Conservation (phyloP, 139 green algal genomes). For the Chlorella sp. region DNA sequence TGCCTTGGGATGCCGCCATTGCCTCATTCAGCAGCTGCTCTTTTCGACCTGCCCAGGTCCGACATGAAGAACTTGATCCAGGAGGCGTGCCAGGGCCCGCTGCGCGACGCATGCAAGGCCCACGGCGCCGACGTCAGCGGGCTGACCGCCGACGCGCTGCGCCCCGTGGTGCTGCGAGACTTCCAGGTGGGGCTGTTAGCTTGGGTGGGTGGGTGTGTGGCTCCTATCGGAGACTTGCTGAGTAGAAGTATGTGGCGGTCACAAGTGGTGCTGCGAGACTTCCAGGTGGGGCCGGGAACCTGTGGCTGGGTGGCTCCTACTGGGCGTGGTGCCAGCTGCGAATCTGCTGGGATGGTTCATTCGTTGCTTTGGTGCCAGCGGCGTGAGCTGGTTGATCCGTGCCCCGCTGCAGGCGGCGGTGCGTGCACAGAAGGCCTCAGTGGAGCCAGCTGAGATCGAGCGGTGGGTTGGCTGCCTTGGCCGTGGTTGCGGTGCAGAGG, state of each 20-base stretch:
- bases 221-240: too few relatives aligned
- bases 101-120: conserved; percentile 71
- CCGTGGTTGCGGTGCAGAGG: too few relatives aligned
- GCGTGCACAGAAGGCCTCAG: conserved; percentile 73
- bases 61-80: conserved; percentile 96
- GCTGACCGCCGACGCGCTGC: conserved; percentile 70
- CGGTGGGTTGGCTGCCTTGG: conserved; percentile 40
- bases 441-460: conserved; percentile 77
- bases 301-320: too few relatives aligned
- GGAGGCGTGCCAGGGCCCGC: conserved; percentile 91
- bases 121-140: not conserved
- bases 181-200: conserved; percentile 65
- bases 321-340: too few relatives aligned
- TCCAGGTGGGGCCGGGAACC: too few relatives aligned
- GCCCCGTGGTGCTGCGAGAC: conserved; percentile 79
- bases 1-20: not conserved
- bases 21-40: not conserved
- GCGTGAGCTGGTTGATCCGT: too few relatives aligned
- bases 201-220: not conserved
- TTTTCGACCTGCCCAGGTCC: conserved; percentile 42
- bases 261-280: too few relatives aligned
- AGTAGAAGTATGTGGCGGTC: too few relatives aligned
- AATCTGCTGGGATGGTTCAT: too few relatives aligned
- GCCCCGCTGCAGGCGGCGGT: conserved; percentile 61
- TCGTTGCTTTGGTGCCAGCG: too few relatives aligned